Percentiles rank a stretch among this genome's conserved stretches.
phyloP scores from a whole-genome alignment of 2,329 filamentous ascomycete species.

The Alternaria viburni region DNA sequence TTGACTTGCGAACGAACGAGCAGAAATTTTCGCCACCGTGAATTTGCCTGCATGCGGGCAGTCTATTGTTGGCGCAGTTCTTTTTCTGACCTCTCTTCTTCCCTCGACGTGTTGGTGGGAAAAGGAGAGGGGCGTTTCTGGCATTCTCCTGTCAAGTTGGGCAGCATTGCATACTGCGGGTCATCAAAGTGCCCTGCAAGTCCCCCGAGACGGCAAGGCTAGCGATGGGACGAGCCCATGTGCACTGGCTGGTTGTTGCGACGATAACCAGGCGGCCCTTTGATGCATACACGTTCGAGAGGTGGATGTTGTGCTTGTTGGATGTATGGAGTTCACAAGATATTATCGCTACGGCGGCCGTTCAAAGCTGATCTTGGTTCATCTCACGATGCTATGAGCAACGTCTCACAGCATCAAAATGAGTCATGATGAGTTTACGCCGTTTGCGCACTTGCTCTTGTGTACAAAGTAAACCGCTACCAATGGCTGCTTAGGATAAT shows the following conservation, averaged over 20 bases:
- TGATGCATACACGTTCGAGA: background rate
- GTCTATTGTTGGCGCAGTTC: background rate
- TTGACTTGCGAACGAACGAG: background rate
- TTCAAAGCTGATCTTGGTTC: background rate
- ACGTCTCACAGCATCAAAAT: background rate
- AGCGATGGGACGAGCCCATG: background rate
- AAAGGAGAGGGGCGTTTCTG: background rate
- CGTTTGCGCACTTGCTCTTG: background rate
- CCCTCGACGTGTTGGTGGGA: background rate
- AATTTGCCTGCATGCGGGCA: background rate
- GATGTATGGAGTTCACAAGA: background rate
- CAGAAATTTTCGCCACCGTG: background rate
- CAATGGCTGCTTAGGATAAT: background rate
- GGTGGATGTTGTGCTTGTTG: background rate
- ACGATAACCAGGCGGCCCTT: background rate
- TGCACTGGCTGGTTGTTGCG: background rate
- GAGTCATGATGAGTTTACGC: background rate
- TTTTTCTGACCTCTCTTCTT: background rate
- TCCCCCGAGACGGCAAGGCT: background rate
- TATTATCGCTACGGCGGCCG: background rate
- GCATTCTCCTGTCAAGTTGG: background rate
- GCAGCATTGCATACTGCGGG: slow-evolving; percentile 13
- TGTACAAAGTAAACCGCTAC: background rate
- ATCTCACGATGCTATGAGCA: background rate
- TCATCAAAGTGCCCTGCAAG: background rate